These are phyloP conservation scores for Pseudocercospora crystallina DNA, from an alignment of 2,329 filamentous ascomycete genomes.

Conservation along the genomic window DNA sequence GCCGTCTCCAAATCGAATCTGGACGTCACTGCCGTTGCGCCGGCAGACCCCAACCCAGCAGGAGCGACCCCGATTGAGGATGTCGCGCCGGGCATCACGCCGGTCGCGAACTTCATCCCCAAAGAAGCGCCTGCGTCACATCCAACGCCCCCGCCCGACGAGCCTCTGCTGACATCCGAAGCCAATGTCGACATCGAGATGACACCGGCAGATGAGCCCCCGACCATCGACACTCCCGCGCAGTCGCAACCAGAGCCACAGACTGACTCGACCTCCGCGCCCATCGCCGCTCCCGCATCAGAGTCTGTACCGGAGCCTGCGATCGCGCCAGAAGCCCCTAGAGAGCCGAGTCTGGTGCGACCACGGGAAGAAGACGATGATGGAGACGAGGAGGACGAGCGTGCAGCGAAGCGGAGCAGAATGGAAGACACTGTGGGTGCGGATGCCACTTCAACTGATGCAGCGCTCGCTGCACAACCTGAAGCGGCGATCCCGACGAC, in stretches of 20 bases:
- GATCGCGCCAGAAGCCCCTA: slow-evolving; percentile 22
- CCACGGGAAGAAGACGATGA: slow-evolving; percentile 79
- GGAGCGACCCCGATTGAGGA: slow-evolving; percentile 40
- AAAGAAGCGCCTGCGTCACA: slow-evolving; percentile 44
- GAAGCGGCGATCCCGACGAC: background rate
- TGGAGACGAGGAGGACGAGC: slow-evolving; percentile 51
- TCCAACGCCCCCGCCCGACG: slow-evolving; percentile 43
- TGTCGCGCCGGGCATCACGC: slow-evolving; percentile 45
- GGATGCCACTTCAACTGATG: background rate
- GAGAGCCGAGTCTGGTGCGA: slow-evolving; percentile 62
- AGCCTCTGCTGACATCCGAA: slow-evolving; percentile 37
- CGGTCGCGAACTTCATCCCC: slow-evolving; percentile 44
- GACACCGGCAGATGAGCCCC: slow-evolving; percentile 21
- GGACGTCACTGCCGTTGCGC: slow-evolving; percentile 16
- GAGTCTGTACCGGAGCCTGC: slow-evolving; percentile 6
- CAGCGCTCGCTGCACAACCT: background rate
- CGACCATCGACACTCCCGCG: slow-evolving; percentile 14
- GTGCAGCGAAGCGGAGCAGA: slow-evolving; percentile 76
- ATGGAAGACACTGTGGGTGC: slow-evolving; percentile 51
- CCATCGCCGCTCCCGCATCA: slow-evolving; percentile 11
- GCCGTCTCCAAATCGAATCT: slow-evolving; percentile 20
- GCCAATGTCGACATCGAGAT: slow-evolving; percentile 31
- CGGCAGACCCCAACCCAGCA: slow-evolving; percentile 28
- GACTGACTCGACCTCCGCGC: slow-evolving; percentile 11
- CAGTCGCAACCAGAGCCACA: slow-evolving; percentile 1